These are phyloP conservation scores for Quercus mongolica DNA, from an alignment of 306 rosid genomes.

Conservation along the genomic window DNA sequence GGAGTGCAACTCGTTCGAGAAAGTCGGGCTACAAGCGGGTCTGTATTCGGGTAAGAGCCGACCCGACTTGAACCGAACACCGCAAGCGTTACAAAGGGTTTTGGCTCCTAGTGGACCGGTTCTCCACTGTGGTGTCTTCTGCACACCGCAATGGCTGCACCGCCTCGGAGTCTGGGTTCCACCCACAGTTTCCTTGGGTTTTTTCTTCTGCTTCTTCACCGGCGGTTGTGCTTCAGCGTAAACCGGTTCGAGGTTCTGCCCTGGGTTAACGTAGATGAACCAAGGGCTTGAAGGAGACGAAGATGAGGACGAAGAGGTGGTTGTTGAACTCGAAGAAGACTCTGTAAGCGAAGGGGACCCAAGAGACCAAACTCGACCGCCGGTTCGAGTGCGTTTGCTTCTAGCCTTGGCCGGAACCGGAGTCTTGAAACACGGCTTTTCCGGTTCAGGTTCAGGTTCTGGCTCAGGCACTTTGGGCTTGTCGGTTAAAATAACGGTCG, in stretches of 20 bases:
- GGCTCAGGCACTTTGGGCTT: conserved; percentile 10
- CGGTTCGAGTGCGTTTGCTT: conserved; percentile 65
- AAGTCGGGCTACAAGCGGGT: conserved; percentile 98
- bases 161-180: conserved; percentile 52
- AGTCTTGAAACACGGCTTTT: conserved; percentile 45
- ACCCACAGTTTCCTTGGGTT: neutral
- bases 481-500: conserved; percentile 23
- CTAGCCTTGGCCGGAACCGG: conserved; percentile 81
- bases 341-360: conserved; percentile 54
- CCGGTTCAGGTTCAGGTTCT: conserved; percentile 15
- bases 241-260: conserved; percentile 18
- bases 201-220: conserved; percentile 43
- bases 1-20: conserved; percentile 75
- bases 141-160: conserved; percentile 95
- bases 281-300: conserved; percentile 51
- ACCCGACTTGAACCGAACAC: conserved; percentile 91
- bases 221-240: conserved; percentile 10
- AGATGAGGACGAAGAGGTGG: conserved; percentile 51
- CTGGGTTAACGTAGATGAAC: conserved; percentile 25
- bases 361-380: conserved; percentile 77
- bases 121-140: conserved; percentile 97
- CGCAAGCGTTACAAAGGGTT: conserved; percentile 86
- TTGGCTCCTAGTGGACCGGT: conserved; percentile 88
- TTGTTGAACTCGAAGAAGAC: conserved; percentile 53
- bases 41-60: conserved; percentile 87